A percentile compares a stretch with the other conserved stretches of the same genome.
Conservation (phyloP, 169 alveolate species). For the Perkinsus olseni region DNA sequence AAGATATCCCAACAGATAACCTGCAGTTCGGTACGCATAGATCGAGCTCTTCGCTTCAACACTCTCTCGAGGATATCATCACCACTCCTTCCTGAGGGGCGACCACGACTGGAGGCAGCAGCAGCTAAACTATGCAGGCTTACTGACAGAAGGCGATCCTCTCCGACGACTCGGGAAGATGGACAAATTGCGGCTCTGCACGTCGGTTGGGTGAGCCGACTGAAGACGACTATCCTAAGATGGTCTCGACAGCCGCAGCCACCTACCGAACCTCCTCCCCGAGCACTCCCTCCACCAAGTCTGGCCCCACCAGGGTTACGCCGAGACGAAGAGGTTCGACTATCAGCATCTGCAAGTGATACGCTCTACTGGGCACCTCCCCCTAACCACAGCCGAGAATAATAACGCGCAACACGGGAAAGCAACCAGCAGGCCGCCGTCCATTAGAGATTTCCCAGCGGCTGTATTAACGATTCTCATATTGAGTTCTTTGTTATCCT, state of each 20-base stretch:
- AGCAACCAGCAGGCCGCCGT: no score
- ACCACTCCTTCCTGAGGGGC: neutral
- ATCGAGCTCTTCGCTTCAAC: neutral
- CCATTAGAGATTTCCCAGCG: no score
- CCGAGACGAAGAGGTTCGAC: neutral
- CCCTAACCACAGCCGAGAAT: no score
- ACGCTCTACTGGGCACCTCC: no score
- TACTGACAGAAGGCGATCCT: neutral
- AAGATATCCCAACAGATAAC: neutral
- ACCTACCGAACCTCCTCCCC: neutral
- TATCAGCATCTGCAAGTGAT: neutral
- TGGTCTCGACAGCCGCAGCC: no score
- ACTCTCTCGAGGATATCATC: neutral
- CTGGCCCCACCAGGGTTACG: neutral
- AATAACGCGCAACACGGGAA: no score
- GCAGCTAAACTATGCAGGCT: neutral
- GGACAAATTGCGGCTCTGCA: neutral
- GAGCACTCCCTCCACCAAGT: neutral
- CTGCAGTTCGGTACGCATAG: neutral
- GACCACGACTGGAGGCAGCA: no score
- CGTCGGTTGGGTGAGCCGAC: neutral
- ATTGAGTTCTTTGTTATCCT: no score
- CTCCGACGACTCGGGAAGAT: neutral
- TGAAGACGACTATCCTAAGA: no score
- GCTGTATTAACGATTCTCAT: no score